These are phyloP conservation scores for Eudorina sp. DNA, from an alignment of 139 green algal genomes.

Conservation along the genomic window DNA sequence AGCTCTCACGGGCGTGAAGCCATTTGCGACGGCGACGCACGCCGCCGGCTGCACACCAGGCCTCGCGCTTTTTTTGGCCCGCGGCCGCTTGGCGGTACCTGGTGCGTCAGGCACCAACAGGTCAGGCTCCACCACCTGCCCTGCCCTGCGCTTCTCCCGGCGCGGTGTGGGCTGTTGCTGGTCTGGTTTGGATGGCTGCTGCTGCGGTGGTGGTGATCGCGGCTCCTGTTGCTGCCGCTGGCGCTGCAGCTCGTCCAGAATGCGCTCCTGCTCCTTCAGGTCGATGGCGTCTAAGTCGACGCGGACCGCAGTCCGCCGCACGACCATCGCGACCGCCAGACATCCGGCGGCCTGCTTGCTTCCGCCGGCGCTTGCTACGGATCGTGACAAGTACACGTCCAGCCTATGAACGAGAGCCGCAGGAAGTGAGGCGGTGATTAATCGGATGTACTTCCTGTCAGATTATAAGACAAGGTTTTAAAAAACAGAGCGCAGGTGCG, in stretches of 20 bases:
- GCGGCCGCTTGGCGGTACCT: not conserved
- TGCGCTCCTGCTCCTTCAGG: conserved; percentile 59
- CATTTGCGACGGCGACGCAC: not conserved
- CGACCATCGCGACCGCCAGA: too few relatives aligned
- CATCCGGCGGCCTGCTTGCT: too few relatives aligned
- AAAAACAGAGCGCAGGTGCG: too few relatives aligned
- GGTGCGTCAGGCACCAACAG: too few relatives aligned
- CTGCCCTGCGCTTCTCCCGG: not conserved
- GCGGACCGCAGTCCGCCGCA: too few relatives aligned
- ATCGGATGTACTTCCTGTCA: too few relatives aligned
- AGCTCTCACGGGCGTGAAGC: too few relatives aligned
- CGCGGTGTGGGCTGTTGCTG: not conserved
- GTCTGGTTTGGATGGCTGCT: not conserved
- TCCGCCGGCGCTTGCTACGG: too few relatives aligned
- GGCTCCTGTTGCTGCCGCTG: not conserved
- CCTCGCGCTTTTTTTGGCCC: not conserved
- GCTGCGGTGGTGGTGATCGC: not conserved
- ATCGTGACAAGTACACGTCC: conserved; percentile 61
- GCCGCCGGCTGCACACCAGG: not conserved
- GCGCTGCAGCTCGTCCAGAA: conserved; percentile 45
- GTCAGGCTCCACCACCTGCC: not conserved
- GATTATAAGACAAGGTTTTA: too few relatives aligned
- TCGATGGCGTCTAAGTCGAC: conserved; percentile 62
- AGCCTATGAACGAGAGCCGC: too few relatives aligned
- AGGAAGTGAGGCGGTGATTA: too few relatives aligned